These are phyloP conservation scores for Talaromyces proteolyticus DNA, from an alignment of 495 filamentous ascomycete species.

Conservation along the genomic window DNA sequence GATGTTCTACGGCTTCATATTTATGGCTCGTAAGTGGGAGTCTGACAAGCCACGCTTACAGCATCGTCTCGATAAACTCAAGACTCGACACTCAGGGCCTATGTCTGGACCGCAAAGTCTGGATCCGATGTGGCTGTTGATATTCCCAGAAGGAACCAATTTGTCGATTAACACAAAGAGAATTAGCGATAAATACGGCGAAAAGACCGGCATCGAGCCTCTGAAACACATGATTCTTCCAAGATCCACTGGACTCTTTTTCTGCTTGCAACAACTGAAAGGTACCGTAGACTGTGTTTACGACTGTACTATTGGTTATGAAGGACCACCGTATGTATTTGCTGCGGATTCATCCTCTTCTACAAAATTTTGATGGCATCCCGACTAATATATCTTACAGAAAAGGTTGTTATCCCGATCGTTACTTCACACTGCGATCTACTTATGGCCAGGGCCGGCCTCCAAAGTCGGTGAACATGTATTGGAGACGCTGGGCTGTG, in stretches of 20 bases:
- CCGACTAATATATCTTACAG: conserved; percentile 19
- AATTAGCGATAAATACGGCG: conserved; percentile 48
- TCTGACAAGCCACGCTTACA: conserved; percentile 55
- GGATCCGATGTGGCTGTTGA: conserved; percentile 67
- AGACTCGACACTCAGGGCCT: conserved; percentile 42
- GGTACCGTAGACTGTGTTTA: conserved; percentile 62
- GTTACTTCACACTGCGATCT: conserved; percentile 59
- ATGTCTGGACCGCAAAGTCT: conserved; percentile 40
- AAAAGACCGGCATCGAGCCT: conserved; percentile 46
- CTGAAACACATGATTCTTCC: conserved; percentile 54
- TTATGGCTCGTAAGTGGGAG: conserved; percentile 63
- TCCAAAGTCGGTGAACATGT: conserved; percentile 65
- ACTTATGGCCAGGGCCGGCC: conserved; percentile 61
- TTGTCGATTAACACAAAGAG: conserved; percentile 52
- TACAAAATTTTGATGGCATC: too few species aligned
- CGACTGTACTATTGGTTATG: conserved; percentile 64
- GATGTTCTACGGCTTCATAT: conserved; percentile 66
- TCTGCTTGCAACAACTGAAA: conserved; percentile 55
- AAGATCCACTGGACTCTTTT: conserved; percentile 57
- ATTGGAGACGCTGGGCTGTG: conserved; percentile 59
- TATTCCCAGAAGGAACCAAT: conserved; percentile 68
- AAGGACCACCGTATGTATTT: conserved; percentile 57
- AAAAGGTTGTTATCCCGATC: conserved; percentile 55
- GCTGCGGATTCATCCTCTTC: too few species aligned
- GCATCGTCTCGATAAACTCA: conserved; percentile 55